Conservation (phyloP, 108 stramenopile genomes). For the Cyclostephanos invisitatus region DNA sequence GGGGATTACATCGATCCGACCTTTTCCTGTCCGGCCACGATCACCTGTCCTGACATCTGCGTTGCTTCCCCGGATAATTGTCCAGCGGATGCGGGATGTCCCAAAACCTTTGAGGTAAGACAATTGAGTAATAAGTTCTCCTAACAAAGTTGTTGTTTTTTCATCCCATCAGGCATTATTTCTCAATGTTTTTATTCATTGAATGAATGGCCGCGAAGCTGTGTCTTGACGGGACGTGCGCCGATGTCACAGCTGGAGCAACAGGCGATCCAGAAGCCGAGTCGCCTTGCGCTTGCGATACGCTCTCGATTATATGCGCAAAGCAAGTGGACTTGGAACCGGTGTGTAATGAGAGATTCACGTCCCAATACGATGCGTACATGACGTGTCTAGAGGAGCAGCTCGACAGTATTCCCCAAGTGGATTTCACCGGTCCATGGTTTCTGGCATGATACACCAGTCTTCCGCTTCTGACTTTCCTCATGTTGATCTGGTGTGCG, state of each 20-base stretch:
- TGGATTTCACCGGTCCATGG: constrained; percentile 30
- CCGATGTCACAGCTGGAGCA: constrained; percentile 12
- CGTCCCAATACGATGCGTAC: constrained; percentile 23
- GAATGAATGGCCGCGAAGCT: constrained; percentile 8
- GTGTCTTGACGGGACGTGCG: constrained; percentile 51
- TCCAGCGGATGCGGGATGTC: constrained; percentile 39
- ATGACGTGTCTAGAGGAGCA: constrained; percentile 29
- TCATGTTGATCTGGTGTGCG: constrained; percentile 56
- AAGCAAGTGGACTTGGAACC: constrained; percentile 31
- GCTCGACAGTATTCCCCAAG: constrained; percentile 36
- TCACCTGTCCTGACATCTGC: constrained; percentile 57
- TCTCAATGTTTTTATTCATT: neutral
- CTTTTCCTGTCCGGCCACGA: constrained; percentile 54
- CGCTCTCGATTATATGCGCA: constrained; percentile 24
- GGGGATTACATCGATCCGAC: constrained; percentile 54
- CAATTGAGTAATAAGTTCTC: neutral
- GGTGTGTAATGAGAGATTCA: constrained; percentile 18
- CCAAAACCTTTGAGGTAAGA: neutral
- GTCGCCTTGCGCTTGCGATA: constrained; percentile 29
- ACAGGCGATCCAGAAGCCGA: constrained; percentile 36
- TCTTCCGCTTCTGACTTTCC: constrained; percentile 32
- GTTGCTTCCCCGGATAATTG: constrained; percentile 46
- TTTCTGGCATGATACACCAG: constrained; percentile 51
- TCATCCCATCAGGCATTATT: too few relatives aligned
- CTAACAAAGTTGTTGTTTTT: too few relatives aligned